A percentile compares a stretch with the other conserved stretches of the same genome.
These are phyloP conservation scores for Suillus sp. DNA, from an alignment of 768 basidiomycete genomes.

Conservation along the genomic window DNA sequence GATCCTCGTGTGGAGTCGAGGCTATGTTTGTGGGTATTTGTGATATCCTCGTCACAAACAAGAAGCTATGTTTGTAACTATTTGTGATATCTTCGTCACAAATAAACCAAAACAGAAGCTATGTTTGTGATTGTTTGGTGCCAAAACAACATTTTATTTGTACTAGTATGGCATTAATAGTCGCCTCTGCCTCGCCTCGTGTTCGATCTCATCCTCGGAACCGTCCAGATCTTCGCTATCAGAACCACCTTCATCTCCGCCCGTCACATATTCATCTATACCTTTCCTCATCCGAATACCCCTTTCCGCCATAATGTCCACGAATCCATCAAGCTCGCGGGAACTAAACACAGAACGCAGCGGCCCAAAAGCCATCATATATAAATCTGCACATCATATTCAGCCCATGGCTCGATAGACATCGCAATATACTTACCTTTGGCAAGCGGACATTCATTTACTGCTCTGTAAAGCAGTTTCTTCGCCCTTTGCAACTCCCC, in stretches of 20 bases:
- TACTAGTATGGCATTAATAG: conserved; percentile 64
- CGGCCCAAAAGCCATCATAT: conserved; percentile 75
- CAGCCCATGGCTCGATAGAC: conserved; percentile 16
- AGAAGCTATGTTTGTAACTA: conserved; percentile 15
- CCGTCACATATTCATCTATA: conserved; percentile 49
- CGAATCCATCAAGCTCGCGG: conserved; percentile 60
- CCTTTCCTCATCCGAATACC: conserved; percentile 64
- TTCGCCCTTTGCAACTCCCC: conserved; percentile 65
- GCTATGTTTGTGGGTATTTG: conserved; percentile 15
- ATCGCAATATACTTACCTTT: conserved; percentile 56
- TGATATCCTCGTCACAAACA: conserved; percentile 23
- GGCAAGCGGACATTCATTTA: conserved; percentile 70
- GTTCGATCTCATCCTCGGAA: conserved; percentile 57
- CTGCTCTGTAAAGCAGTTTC: conserved; percentile 70
- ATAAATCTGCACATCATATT: conserved; percentile 53
- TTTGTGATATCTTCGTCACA: conserved; percentile 19
- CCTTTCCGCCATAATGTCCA: conserved; percentile 77
- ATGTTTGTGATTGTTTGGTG: conserved; percentile 17
- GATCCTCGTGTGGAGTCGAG: not conserved
- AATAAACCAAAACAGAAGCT: conserved; percentile 20
- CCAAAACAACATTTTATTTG: conserved; percentile 1
- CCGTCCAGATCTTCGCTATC: conserved; percentile 27
- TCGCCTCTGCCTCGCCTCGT: conserved; percentile 57
- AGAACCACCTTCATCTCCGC: conserved; percentile 29
- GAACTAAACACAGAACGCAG: conserved; percentile 62